phyloP scores from a whole-genome alignment of 164 flowering plant genomes.

The Nymphaea thermarum region DNA sequence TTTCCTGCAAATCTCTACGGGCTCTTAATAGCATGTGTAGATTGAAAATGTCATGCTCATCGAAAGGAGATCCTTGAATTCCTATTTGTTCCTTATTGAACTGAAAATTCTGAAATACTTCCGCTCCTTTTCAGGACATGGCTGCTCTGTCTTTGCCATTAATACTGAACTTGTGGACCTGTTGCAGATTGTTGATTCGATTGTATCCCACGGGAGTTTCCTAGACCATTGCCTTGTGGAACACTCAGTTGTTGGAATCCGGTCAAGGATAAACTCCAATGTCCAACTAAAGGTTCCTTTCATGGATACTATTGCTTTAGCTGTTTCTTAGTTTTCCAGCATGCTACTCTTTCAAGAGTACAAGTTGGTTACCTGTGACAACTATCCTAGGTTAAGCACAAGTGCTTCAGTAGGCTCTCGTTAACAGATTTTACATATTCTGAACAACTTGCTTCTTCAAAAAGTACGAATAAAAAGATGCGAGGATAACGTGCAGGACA shows the following conservation, averaged over 20 bases:
- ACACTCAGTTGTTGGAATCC: conserved; percentile 84
- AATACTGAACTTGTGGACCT: background rate
- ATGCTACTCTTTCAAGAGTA: background rate
- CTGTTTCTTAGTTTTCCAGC: background rate
- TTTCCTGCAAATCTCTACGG: too few species aligned
- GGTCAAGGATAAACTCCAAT: conserved; percentile 62
- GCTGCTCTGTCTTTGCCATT: background rate
- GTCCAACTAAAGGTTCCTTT: conserved; percentile 72
- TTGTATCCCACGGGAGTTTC: conserved; percentile 91
- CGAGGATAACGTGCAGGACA: conserved; percentile 45
- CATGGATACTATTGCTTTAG: background rate
- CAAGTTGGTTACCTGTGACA: background rate
- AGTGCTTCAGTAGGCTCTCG: too few species aligned
- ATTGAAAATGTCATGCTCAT: too few species aligned
- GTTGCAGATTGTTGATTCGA: conserved; percentile 80
- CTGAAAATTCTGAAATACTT: background rate
- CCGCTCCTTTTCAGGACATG: background rate
- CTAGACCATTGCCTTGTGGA: conserved; percentile 54
- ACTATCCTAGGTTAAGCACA: too few species aligned
- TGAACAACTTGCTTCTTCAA: background rate
- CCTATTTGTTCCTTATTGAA: background rate
- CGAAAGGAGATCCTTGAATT: too few species aligned
- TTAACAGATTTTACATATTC: background rate
- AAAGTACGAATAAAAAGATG: background rate
- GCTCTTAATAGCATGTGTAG: too few species aligned